Evolutionary conservation across 23 red algal genomes (phyloP), one percentile per base, ranked within the genome.

Genomic region (Gracilaria domingensis): DNA sequence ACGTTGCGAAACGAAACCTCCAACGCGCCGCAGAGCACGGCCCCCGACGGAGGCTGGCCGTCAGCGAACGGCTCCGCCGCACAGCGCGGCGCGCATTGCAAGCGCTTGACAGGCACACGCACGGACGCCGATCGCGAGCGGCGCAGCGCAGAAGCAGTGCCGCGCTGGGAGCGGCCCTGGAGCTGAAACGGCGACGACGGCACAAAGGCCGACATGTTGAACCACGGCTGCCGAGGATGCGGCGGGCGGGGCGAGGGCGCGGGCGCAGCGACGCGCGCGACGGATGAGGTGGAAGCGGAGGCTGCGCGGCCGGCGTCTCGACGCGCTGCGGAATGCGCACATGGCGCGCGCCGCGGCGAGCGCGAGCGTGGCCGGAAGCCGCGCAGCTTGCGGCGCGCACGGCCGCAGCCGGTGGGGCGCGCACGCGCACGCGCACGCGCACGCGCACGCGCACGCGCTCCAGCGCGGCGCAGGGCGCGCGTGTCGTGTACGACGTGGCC

Each of bases 1-100:
- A 94, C 92, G 37, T 86, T 87, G 56, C 92, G 92, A 47, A 88
- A 94, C n/a, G 82, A 79, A 21, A 94, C 23, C 54, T 94, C 92
- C 9, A 94, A 83, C 14, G 76, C 83, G 24, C 72, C 78, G 72
- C 81, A 70, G 5, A 94, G 72, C 42, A 74, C 76, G 35, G 55
- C 70, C 55, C 92, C 92, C 13, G 53, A 57, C 18, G 92, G 89
- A 18, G 89, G 47, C 56, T 90, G 66, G 24, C 26, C 54, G 21
- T 65, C 79, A 16, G 54, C 40, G 23, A 28, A 39, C 0, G 79
- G 53, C 51, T 82, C 58, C n/a, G 39, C 38, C 34, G 72, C 34
- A 26, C 79, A 62, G 14, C 79, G 58, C 34, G 54, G 54, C 5
- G 79, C 49, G 23, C 51, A 21, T 33, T 35, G 25, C 40, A 16